Conservation (phyloP, 2,329 filamentous ascomycete species). For the Exophiala mesophila region DNA sequence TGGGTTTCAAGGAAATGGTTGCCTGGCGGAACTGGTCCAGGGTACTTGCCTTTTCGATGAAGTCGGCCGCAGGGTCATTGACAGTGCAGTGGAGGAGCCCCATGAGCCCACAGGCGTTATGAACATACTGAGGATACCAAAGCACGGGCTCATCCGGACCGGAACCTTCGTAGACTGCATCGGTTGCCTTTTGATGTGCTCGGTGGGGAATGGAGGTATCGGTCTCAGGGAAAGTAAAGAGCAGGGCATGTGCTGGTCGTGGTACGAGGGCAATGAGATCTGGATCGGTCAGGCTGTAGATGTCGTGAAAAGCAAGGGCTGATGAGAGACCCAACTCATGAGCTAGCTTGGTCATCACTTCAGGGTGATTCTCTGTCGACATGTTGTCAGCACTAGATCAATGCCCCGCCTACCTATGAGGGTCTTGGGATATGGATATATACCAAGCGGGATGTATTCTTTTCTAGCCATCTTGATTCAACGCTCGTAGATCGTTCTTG, state of each 20-base stretch:
- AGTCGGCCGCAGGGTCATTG: conserved; percentile 44
- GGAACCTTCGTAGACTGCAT: conserved; percentile 43
- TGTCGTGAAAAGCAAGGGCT: conserved; percentile 49
- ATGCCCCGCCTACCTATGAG: too few species aligned
- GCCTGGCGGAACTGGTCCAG: conserved; percentile 43
- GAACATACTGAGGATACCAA: conserved; percentile 57
- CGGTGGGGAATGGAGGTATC: conserved; percentile 32
- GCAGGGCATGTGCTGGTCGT: conserved; percentile 49
- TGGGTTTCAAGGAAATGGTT: conserved; percentile 41
- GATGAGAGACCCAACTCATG: conserved; percentile 46
- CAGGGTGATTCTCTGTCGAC: conserved; percentile 54
- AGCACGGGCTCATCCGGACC: conserved; percentile 50
- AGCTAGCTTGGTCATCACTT: conserved; percentile 48
- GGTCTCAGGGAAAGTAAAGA: conserved; percentile 47
- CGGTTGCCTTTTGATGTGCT: conserved; percentile 37
- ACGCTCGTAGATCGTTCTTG: too few species aligned
- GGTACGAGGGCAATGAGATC: conserved; percentile 48
- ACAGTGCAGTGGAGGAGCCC: conserved; percentile 51
- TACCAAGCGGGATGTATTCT: conserved; percentile 18
- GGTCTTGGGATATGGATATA: too few species aligned
- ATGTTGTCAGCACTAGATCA: too few species aligned
- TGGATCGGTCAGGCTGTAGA: conserved; percentile 49
- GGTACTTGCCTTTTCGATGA: conserved; percentile 40
- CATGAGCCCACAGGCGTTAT: conserved; percentile 56
- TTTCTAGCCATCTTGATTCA: conserved; percentile 14